Percentiles rank a stretch among this genome's conserved stretches.
Conservation (phyloP, 257 asterid genomes). For the Leptodermis oblonga region DNA sequence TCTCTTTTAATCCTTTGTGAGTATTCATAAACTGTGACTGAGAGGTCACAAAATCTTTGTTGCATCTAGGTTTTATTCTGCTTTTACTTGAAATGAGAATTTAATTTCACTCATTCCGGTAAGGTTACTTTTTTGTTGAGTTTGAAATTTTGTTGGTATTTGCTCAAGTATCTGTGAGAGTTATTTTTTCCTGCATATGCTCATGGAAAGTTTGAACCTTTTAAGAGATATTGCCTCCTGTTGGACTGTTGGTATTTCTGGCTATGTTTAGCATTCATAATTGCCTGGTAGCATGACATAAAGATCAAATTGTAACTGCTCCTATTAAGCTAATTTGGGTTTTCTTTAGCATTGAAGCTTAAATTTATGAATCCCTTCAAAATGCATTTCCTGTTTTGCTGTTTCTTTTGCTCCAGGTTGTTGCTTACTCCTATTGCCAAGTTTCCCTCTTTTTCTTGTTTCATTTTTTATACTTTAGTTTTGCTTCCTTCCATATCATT, state of each 20-base stretch:
- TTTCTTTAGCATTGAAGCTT: background rate
- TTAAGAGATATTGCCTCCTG: background rate
- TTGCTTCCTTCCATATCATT: background rate
- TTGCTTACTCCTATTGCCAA: background rate
- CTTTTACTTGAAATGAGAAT: background rate
- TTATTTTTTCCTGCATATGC: background rate
- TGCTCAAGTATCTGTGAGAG: background rate
- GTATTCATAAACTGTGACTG: background rate
- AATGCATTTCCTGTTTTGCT: background rate
- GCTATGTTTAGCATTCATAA: background rate
- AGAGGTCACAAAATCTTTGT: background rate
- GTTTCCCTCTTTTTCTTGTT: background rate
- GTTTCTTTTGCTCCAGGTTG: background rate
- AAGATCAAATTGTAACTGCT: background rate
- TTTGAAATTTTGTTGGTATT: background rate
- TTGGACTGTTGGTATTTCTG: background rate
- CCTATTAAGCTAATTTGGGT: background rate
- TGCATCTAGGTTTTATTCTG: conserved; percentile 4
- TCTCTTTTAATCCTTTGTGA: background rate
- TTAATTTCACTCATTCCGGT: background rate
- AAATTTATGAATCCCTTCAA: background rate
- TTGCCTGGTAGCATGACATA: background rate
- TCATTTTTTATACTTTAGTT: background rate
- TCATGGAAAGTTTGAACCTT: background rate
- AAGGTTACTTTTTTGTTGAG: background rate